Evolutionary conservation across 768 basidiomycete genomes (phyloP), one percentile per base, ranked within the genome.

Genomic region (Serendipita sp.): DNA sequence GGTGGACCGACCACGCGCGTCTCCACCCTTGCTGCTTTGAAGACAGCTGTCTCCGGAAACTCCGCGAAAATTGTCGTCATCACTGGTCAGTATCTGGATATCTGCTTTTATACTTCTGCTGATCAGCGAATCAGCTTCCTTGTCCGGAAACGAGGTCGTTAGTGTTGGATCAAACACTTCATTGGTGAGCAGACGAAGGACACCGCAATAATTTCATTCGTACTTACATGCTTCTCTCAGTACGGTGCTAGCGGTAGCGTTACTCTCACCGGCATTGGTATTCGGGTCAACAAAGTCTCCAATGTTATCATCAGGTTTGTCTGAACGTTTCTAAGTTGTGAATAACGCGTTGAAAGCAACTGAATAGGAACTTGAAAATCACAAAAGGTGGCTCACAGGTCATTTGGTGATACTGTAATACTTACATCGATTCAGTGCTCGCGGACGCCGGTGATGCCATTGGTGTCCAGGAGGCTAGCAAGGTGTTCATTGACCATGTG

Each of bases 231-330:
- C n/a, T n/a, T n/a, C n/a, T n/a, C n/a, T n/a, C n/a, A n/a, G n/a
- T n/a, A n/a, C n/a, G n/a, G n/a, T n/a, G n/a, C n/a, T n/a, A n/a
- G n/a, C n/a, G n/a, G n/a, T n/a, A n/a, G n/a, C n/a, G n/a, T n/a
- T n/a, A n/a, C 75, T 26, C 76, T 79, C 60, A 69, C 69, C 43
- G 78, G 78, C 44, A 72, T 78, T 65, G 78, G 78, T 1, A 71
- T 79, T 33, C 78, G 78, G 48, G 77, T 78, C 38, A 64, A 76
- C 53, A 67, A 75, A 48, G 73, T 72, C 42, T 68, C 64, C 42
- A 78, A 79, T 62, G 78, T 79, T 61, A 79, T 79, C 68, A 74
- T 79, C 64, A 74, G 78, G n/a, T n/a, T n/a, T n/a, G n/a, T n/a
- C n/a, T n/a, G n/a, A n/a, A n/a, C n/a, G n/a, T n/a, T n/a, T n/a